phyloP scores from a whole-genome alignment of 225 moss, liverwort and hornwort species.

The Marchantia paleacea region DNA sequence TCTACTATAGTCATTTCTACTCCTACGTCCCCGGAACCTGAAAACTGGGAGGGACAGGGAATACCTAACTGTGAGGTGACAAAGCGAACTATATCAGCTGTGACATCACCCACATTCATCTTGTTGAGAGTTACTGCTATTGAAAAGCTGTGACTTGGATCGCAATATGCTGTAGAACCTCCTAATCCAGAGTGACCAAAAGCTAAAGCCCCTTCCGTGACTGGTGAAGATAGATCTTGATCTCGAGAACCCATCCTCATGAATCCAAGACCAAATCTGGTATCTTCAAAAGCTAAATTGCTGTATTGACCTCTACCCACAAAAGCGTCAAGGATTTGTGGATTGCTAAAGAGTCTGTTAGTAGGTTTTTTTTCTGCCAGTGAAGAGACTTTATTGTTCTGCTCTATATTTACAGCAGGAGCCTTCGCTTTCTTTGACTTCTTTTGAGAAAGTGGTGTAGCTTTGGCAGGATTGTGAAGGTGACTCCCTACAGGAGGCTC shows the following conservation, averaged over 20 bases:
- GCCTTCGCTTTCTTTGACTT: conserved; percentile 35
- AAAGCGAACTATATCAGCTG: conserved; percentile 70
- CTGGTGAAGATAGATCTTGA: background rate
- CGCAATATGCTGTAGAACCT: conserved; percentile 84
- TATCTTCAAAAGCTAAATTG: conserved; percentile 50
- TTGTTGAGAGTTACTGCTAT: conserved; percentile 84
- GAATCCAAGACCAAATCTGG: conserved; percentile 76
- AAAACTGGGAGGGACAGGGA: conserved; percentile 67
- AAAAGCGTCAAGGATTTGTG: conserved; percentile 63
- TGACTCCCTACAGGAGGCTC: conserved; percentile 75
- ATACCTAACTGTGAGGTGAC: conserved; percentile 65
- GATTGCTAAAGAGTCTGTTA: conserved; percentile 49
- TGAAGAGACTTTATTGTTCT: conserved; percentile 38
- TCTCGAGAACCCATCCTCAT: conserved; percentile 46
- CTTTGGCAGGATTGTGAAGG: conserved; percentile 56
- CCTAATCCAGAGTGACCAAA: conserved; percentile 94
- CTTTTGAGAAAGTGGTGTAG: conserved; percentile 34
- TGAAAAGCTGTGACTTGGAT: conserved; percentile 62
- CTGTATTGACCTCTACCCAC: conserved; percentile 53
- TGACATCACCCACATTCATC: conserved; percentile 66
- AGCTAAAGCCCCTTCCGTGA: conserved; percentile 35
- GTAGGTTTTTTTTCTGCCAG: conserved; percentile 1
- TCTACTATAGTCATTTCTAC: conserved; percentile 42
- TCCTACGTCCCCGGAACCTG: conserved; percentile 16
- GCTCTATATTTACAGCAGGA: conserved; percentile 34